Evolutionary conservation across 2,329 filamentous ascomycete species (phyloP), one percentile per base, ranked within the genome.

Genomic region (Thielaviopsis ethacetica): DNA sequence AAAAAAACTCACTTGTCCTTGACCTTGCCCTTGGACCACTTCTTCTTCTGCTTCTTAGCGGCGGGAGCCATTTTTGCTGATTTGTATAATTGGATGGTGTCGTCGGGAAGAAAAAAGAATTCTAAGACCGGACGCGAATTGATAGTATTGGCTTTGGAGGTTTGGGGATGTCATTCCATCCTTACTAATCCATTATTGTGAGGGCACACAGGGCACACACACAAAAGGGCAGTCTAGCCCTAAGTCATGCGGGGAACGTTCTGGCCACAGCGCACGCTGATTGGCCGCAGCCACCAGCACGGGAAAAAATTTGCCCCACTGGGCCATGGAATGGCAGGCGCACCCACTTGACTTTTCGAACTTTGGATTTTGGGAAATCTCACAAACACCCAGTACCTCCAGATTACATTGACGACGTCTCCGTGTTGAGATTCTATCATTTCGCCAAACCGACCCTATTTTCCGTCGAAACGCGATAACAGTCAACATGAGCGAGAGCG

Each of bases 401-500:
- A 55, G 56, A 59, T 56, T 53, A 61, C 60, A 51, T 61, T 61
- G 41, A 61, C 60, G 60, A 59, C 57, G 57, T 59, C 57, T 58
- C 54, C 54, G 59, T 56, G 59, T 61, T 61, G 59, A 57, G 60
- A 61, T 44, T 52, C 30, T 56, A 56, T 57, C 65, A 69, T 70
- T 67, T 70, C 70, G 70, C 70, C 69, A 69, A 64, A 63, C 66
- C 65, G 59, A 62, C 65, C 68, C 60, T 57, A 57, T 59, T 59
- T 62, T 54, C 56, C 55, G 58, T 59, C 54, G 54, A 62, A 59
- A 57, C 58, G 57, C 60, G 58, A 59, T 62, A 54, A 59, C 57
- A 61, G 60, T 56, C 60, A 87, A 76, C 71, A 95, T 95, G 90
- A 95, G 90, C 86, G 90, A 95, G 79, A 79, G 76, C 78, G 89